Evolutionary conservation across 2,329 filamentous ascomycete genomes (phyloP).

Genomic region (Claviceps quebecensis): DNA sequence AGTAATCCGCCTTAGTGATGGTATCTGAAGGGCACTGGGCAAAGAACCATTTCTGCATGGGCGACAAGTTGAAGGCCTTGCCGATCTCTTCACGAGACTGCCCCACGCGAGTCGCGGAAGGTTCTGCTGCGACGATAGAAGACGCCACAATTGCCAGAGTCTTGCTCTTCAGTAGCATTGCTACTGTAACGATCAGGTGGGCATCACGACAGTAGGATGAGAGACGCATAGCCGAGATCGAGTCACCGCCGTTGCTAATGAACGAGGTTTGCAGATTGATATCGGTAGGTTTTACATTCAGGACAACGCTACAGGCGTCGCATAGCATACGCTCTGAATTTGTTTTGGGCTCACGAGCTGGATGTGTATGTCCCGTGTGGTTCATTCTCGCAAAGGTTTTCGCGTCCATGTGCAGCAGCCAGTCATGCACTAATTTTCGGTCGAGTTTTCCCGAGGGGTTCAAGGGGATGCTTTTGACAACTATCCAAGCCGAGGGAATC

Average conservation of each 20-base stretch:
- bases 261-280: slow-evolving; percentile 21
- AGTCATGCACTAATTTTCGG: slow-evolving; percentile 5
- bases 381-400: neutral
- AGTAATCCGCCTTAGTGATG: neutral
- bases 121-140: neutral
- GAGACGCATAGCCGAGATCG: slow-evolving; percentile 28
- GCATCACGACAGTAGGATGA: slow-evolving; percentile 23
- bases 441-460: slow-evolving; percentile 9
- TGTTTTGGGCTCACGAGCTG: neutral
- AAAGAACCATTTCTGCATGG: slow-evolving; percentile 6
- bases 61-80: slow-evolving; percentile 3
- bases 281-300: slow-evolving; percentile 20
- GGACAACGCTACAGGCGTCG: slow-evolving; percentile 25
- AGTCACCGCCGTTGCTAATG: slow-evolving; percentile 28
- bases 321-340: slow-evolving; percentile 4
- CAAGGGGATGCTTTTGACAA: slow-evolving; percentile 5
- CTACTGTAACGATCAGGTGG: slow-evolving; percentile 17
- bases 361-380: neutral
- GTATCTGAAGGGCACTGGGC: neutral
- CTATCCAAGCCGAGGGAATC: slow-evolving; percentile 1
- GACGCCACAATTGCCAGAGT: slow-evolving; percentile 1
- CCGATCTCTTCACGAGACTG: neutral
- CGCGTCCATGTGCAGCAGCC: neutral
- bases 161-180: slow-evolving; percentile 2
- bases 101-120: neutral